Base-by-base conservation (phyloP, 805 yeast genomes). In the Metschnikowia lachancei region DNA sequence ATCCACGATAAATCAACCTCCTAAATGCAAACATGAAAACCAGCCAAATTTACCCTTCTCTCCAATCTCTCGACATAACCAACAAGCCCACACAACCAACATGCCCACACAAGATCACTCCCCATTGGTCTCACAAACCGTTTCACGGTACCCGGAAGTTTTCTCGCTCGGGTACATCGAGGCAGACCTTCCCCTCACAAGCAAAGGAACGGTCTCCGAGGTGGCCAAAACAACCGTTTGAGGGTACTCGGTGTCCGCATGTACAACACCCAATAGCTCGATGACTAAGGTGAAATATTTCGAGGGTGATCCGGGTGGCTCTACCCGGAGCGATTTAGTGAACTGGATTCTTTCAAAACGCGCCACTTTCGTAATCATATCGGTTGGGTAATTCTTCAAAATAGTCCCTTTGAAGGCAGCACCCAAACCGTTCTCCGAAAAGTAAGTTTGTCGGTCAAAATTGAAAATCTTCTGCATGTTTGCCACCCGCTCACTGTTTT, bases 291-390 rank as follows among this genome's bases (percentile, higher is more conserved):
- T 72, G 54, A 78, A 82, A 55, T 74, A 75, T 46, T 75, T 29
- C 20, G 10, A 17, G 5, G 31, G n/a, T 6, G 13, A 70, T 19
- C 60, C 52, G 45, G 65, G 69, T 20, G 64, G 71, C 31, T 76
- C 64, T 1, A 73, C 70, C 51, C 76, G 79, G 46, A 76, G 75
- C 41, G 64, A 57, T 50, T 75, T 71, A 22, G 77, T 76, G 58
- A 83, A 83, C 57, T 83, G 89, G 22, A 83, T 76, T 54, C 89
- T 67, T 60, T 83, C 88, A 58, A 80, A 83, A 36, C 84, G 66
- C 1, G 87, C 87, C 5, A 82, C 86, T 51, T 73, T 74, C 7
- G 80, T 32, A 9, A 52, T 16, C 7, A 36, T 33, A 8, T 18
- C 43, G 2, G 16, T 9, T 0, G 55, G 54, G 26, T 53, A 53